A percentile compares a stretch with the other conserved stretches of the same genome.
phyloP scores from a whole-genome alignment of 2,329 filamentous ascomycete genomes.

The Arachnomyces sp. region DNA sequence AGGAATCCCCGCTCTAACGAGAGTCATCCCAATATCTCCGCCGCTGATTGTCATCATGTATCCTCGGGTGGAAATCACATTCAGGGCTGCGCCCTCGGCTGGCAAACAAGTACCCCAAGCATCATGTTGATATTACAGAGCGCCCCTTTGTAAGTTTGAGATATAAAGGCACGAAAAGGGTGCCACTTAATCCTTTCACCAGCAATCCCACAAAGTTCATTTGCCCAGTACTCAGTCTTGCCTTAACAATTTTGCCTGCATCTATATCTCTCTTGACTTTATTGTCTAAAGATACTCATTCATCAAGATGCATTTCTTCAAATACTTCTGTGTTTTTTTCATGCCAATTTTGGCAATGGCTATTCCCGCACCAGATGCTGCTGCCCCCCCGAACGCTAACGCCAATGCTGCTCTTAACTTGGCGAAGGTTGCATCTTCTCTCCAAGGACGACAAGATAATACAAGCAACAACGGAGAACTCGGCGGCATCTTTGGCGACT shows the following conservation, averaged over 20 bases:
- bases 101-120: no score
- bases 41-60: no score
- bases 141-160: no score
- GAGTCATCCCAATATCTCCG: no score
- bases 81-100: no score
- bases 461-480: not conserved
- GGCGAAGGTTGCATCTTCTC: not conserved
- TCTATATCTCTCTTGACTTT: not conserved
- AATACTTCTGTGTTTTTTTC: not conserved
- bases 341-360: not conserved
- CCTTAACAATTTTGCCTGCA: not conserved
- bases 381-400: not conserved
- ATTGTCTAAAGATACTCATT: not conserved
- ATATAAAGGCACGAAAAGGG: no score
- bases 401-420: not conserved
- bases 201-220: no score
- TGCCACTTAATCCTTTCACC: no score
- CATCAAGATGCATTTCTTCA: not conserved
- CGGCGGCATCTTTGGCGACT: constrained; percentile 1
- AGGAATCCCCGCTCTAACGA: no score
- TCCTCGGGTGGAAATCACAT: no score
- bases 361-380: not conserved
- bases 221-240: no score
- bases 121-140: no score
- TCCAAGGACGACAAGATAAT: constrained; percentile 1